Conservation (phyloP, 2,329 filamentous ascomycete genomes). For the Lasiodiplodia sp. region DNA sequence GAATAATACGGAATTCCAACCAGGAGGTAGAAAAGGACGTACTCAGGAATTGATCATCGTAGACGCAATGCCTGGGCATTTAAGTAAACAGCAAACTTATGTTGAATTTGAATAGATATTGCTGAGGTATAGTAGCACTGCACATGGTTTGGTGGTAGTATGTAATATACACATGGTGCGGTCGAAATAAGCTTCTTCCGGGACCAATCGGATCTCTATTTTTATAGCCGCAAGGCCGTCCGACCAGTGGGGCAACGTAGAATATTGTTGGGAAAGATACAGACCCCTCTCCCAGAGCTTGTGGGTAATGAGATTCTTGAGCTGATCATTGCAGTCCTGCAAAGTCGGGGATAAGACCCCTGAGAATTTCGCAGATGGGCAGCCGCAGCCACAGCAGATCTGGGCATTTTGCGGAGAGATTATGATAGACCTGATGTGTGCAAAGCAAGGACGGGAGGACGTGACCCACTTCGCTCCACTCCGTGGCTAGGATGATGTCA, state of each 20-base stretch:
- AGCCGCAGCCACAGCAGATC: not conserved
- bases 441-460: constrained; percentile 2
- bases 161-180: not conserved
- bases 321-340: not conserved
- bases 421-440: not conserved
- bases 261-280: not conserved
- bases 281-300: not conserved
- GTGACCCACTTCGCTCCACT: constrained; percentile 4
- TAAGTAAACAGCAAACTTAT: not conserved
- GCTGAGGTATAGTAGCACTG: not conserved
- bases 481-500: not conserved
- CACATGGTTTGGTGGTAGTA: not conserved
- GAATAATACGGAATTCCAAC: not conserved
- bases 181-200: constrained; percentile 6
- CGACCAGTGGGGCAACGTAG: not conserved
- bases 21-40: not conserved
- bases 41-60: not conserved
- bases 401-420: not conserved
- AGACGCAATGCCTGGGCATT: not conserved
- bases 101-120: not conserved
- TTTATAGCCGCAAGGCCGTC: not conserved
- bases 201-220: too few relatives aligned
- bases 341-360: not conserved
- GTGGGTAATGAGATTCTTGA: not conserved
- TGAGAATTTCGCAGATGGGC: not conserved